Evolutionary conservation across 176 grass and related monocot genomes (phyloP).

Genomic region (Aegilops sharonensis): DNA sequence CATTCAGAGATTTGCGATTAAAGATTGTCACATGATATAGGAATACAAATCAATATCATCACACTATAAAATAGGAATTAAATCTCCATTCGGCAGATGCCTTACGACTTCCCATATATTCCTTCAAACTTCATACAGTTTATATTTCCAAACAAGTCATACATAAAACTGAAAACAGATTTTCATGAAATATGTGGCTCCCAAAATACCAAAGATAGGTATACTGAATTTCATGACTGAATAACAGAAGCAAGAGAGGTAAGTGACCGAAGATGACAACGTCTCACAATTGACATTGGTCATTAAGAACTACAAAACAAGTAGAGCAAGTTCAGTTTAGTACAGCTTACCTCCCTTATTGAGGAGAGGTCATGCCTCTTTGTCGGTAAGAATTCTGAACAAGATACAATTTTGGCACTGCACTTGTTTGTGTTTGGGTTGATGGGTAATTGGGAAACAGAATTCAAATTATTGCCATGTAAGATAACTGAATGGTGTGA

Average conservation of each 20-base stretch:
- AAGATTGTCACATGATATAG: slow-evolving; percentile 3
- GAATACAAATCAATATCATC: slow-evolving; percentile 2
- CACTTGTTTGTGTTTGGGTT: slow-evolving; percentile 1
- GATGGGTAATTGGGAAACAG: slow-evolving; percentile 11
- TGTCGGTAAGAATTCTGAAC: slow-evolving; percentile 60
- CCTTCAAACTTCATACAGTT: neutral
- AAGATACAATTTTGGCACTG: slow-evolving; percentile 42
- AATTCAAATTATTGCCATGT: slow-evolving; percentile 47
- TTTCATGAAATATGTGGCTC: neutral
- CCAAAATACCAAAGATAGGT: neutral
- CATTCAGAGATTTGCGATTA: slow-evolving; percentile 26
- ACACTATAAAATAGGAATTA: slow-evolving; percentile 2
- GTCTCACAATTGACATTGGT: neutral
- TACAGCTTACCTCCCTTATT: slow-evolving; percentile 68
- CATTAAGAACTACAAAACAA: neutral
- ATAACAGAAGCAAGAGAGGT: slow-evolving; percentile 15
- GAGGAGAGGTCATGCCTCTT: slow-evolving; percentile 39
- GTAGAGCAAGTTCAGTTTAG: neutral
- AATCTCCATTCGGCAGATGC: neutral
- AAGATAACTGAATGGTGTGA: slow-evolving; percentile 50
- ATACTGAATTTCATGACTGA: neutral
- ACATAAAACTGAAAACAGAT: slow-evolving; percentile 5
- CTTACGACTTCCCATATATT: neutral
- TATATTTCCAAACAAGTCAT: slow-evolving; percentile 7
- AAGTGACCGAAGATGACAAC: slow-evolving; percentile 13